Conservation (phyloP, 2,329 filamentous ascomycete species). For the Colletotrichum sp. region DNA sequence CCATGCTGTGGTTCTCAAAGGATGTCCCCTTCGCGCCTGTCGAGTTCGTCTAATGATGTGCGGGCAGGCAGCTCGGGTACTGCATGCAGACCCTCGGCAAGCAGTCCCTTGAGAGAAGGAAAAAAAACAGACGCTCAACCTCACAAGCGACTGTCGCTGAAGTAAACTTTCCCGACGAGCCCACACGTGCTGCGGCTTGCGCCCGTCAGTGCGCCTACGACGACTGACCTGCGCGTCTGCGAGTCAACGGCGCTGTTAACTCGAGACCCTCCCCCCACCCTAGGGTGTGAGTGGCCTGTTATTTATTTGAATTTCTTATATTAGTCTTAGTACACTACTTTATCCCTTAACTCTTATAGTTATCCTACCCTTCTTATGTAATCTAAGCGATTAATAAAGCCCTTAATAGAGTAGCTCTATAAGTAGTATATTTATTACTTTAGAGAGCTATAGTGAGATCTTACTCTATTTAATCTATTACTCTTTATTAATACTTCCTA, state of each 20-base stretch:
- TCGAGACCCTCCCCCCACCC: no score
- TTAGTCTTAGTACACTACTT: no score
- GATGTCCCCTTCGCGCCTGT: background rate
- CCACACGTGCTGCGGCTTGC: slow-evolving; percentile 14
- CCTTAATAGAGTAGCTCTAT: no score
- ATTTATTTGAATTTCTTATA: no score
- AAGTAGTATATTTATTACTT: no score
- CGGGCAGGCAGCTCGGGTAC: background rate
- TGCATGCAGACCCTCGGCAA: slow-evolving; percentile 5
- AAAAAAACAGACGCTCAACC: background rate
- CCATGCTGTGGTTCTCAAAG: background rate
- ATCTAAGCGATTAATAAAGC: no score
- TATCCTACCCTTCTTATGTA: no score
- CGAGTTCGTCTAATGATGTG: slow-evolving; percentile 15
- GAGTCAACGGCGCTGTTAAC: slow-evolving; percentile 9
- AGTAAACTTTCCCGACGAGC: slow-evolving; percentile 6
- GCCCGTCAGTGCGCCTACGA: slow-evolving; percentile 10
- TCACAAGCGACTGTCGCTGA: slow-evolving; percentile 1
- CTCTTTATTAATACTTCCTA: no score
- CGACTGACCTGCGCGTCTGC: slow-evolving; percentile 12
- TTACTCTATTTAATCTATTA: no score
- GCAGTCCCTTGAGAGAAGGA: slow-evolving; percentile 3
- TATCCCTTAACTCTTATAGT: no score
- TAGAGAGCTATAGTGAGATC: no score
- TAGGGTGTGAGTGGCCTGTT: no score